phyloP scores from a whole-genome alignment of 352 stramenopile species.

The Phytophthora pistaciae region DNA sequence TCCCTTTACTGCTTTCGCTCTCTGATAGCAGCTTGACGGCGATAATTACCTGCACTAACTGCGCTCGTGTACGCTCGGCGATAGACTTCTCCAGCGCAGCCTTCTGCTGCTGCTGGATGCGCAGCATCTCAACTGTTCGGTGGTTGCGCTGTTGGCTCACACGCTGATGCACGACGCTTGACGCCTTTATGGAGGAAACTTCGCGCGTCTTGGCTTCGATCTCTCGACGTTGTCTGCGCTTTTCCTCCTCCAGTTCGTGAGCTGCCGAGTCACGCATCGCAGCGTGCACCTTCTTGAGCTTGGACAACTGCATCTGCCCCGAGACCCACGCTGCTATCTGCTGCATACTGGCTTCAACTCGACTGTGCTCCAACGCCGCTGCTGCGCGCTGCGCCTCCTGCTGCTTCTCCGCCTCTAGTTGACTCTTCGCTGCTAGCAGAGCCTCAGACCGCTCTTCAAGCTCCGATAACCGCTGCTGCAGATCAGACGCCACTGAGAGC shows the following conservation, averaged over 20 bases:
- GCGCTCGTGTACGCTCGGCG: constrained; percentile 33
- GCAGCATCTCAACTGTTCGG: constrained; percentile 20
- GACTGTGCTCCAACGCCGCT: constrained; percentile 11
- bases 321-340: constrained; percentile 50
- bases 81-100: constrained; percentile 20
- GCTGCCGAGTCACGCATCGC: constrained; percentile 19
- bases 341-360: constrained; percentile 38
- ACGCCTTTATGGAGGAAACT: constrained; percentile 36
- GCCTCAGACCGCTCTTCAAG: constrained; percentile 29
- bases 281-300: constrained; percentile 34
- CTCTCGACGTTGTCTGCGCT: constrained; percentile 22
- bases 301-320: constrained; percentile 33
- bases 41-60: constrained; percentile 48
- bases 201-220: constrained; percentile 30
- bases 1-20: constrained; percentile 11
- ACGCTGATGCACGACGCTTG: constrained; percentile 32
- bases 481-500: constrained; percentile 3
- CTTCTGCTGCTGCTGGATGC: constrained; percentile 31
- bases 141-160: constrained; percentile 29
- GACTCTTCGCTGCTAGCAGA: constrained; percentile 24
- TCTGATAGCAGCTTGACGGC: constrained; percentile 45
- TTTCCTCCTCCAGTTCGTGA: constrained; percentile 29
- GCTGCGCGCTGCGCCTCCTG: constrained; percentile 25
- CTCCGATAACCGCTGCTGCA: constrained; percentile 32
- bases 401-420: constrained; percentile 34